phyloP scores from a whole-genome alignment of 768 basidiomycete genomes.

The Leccinellum albellum region DNA sequence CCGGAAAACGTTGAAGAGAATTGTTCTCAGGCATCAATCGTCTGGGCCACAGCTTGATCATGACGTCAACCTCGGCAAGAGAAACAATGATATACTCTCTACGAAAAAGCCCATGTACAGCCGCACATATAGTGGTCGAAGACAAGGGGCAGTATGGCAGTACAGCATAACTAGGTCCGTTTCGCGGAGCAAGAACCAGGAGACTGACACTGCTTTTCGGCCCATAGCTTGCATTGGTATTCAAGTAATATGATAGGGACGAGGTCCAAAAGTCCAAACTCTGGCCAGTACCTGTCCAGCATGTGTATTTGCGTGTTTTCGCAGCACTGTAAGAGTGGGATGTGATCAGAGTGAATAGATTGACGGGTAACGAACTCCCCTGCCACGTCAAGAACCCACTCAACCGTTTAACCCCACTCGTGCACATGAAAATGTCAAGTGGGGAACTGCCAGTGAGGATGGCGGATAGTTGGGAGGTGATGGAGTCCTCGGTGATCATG shows the following conservation, averaged over 20 bases:
- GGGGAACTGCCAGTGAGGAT: constrained; percentile 65
- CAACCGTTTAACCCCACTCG: constrained; percentile 70
- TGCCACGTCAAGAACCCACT: constrained; percentile 92
- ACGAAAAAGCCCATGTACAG: not conserved
- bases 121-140: not conserved
- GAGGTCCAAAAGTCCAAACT: constrained; percentile 84
- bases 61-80: too few relatives aligned
- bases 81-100: too few relatives aligned
- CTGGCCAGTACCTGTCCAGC: constrained; percentile 83
- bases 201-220: not conserved
- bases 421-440: constrained; percentile 85
- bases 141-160: not conserved
- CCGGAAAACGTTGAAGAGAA: not conserved
- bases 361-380: constrained; percentile 44
- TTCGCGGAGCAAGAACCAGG: not conserved
- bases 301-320: constrained; percentile 89
- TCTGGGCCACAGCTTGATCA: not conserved
- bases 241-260: constrained; percentile 86
- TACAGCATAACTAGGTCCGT: not conserved
- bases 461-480: constrained; percentile 67
- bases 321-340: constrained; percentile 49
- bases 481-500: constrained; percentile 61
- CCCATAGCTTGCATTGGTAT: constrained; percentile 79
- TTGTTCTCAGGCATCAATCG: too few relatives aligned
- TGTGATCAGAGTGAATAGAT: not conserved